These are phyloP conservation scores for Albophoma yamanashiensis DNA, from an alignment of 2,329 filamentous ascomycete species.

Conservation along the genomic window DNA sequence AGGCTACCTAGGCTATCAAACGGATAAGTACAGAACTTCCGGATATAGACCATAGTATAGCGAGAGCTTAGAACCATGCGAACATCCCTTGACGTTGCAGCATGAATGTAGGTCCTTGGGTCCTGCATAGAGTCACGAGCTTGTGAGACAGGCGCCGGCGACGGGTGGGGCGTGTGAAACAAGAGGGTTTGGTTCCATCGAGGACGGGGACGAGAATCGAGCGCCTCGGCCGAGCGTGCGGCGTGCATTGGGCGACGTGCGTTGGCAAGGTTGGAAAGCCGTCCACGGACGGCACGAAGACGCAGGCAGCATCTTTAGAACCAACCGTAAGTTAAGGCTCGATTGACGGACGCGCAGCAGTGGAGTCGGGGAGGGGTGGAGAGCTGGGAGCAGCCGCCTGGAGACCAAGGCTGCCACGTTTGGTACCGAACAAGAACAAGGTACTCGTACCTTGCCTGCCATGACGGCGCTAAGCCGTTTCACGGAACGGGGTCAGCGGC, in stretches of 20 bases:
- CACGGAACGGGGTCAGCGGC: neutral
- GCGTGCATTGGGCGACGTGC: neutral
- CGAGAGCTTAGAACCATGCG: neutral
- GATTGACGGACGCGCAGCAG: too few species aligned
- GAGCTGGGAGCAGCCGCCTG: neutral
- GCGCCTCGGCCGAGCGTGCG: neutral
- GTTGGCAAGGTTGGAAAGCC: too few species aligned
- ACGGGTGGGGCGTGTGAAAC: neutral
- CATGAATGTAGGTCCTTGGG: neutral
- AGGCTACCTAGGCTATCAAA: too few species aligned
- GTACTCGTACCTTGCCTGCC: too few species aligned
- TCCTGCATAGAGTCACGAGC: neutral
- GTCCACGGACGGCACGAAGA: neutral
- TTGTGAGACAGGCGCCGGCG: neutral
- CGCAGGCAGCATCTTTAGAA: neutral
- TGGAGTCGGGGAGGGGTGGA: neutral
- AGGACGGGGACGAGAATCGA: neutral
- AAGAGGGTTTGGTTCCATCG: neutral
- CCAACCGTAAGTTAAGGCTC: too few species aligned
- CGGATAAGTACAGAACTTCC: too few species aligned
- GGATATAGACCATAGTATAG: too few species aligned
- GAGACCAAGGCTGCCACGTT: neutral
- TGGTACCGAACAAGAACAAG: neutral
- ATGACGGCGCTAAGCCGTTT: neutral
- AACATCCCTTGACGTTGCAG: neutral